Conservation (phyloP, 2,329 filamentous ascomycete species). For the Ceratocystis lukuohia region DNA sequence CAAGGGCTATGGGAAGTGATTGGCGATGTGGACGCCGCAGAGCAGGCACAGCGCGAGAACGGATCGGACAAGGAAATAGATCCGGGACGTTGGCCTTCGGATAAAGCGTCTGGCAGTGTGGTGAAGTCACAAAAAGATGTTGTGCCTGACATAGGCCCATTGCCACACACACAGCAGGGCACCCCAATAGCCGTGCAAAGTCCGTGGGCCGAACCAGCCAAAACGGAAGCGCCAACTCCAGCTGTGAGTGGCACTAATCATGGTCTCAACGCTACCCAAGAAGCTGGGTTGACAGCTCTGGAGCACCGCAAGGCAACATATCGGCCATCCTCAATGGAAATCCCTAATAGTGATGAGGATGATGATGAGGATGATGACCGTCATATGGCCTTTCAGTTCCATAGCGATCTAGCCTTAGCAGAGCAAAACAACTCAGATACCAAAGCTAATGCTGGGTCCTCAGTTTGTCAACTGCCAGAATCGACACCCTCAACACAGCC, state of each 20-base stretch:
- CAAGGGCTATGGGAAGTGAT: conserved; percentile 46
- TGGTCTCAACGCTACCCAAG: neutral
- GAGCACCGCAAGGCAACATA: neutral
- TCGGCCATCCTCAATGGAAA: conserved; percentile 13
- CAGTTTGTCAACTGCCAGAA: neutral
- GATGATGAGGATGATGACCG: conserved; percentile 1
- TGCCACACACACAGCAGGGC: neutral
- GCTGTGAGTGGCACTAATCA: neutral
- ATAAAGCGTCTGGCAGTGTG: neutral
- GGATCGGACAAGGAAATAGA: neutral
- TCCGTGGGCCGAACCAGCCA: neutral
- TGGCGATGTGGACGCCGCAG: conserved; percentile 27
- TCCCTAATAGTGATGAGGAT: conserved; percentile 16
- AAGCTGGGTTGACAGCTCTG: neutral
- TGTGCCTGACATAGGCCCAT: neutral
- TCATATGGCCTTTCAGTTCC: neutral
- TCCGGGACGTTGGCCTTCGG: neutral
- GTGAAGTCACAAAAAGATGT: neutral
- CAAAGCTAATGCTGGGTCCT: neutral
- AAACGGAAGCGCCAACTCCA: too few relatives aligned
- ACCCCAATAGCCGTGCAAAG: neutral
- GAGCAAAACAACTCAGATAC: neutral
- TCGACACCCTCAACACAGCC: neutral
- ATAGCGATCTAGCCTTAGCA: neutral
- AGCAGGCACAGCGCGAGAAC: neutral